Evolutionary conservation across 2,329 filamentous ascomycete species (phyloP), one percentile per base, ranked within the genome.

Genomic region (Westerdykella sp.): DNA sequence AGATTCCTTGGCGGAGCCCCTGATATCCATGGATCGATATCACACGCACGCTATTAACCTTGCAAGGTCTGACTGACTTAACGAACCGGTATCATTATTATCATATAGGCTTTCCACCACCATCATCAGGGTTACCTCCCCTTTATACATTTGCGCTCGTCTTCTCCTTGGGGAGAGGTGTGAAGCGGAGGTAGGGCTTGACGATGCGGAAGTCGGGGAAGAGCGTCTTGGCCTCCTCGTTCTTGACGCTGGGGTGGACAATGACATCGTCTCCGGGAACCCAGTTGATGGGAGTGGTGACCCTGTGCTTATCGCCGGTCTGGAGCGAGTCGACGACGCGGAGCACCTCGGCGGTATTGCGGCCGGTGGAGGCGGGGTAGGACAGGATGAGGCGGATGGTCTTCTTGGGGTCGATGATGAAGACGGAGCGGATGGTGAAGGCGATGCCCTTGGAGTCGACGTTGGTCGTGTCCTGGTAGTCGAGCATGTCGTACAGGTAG

Each of bases 351-450:
- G 73, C 72, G 32, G 72, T 73, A 69, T 76, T 76, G 56, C 73
- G 71, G 46, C 79, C 78, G 32, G 78, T 81, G 42, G 75, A 79
- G 39, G 79, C 79, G 21, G 78, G 78, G 71, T 82, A 82, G 49
- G 75, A 75, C 47, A 82, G 69, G 58, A 80, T 81, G 43, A 76
- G 71, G 53, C 78, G 77, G 60, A 82, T 81, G 48, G 73, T 79
- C 73, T 80, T 80, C 69, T 76, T 77, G 44, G 78, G 79, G 69
- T 82, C 78, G 65, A 82, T 80, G 65, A 81, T 69, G 69, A 81
- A 82, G 60, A 82, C 78, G 43, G 75, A 79, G 62, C 79, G 78
- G 67, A 81, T 81, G 59, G 78, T 81, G 66, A 81, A 81, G 39
- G 79, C 77, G 46, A 73, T 69, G 61, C 73, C 73, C 69, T 75